phyloP scores from a whole-genome alignment of 805 yeast genomes.

The Hanseniaspora singularis region DNA sequence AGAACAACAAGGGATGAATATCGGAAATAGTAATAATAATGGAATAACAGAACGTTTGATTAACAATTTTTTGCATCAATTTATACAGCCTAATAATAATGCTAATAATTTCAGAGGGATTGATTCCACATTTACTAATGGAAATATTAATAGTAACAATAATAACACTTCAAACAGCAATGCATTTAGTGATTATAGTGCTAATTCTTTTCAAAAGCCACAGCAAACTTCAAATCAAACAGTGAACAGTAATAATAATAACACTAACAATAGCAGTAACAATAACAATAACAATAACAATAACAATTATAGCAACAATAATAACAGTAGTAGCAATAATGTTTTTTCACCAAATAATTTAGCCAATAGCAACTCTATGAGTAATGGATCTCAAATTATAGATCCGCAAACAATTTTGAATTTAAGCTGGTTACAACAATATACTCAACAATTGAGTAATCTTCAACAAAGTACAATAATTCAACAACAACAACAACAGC shows the following conservation, averaged over 20 bases:
- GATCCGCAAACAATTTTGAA: background rate
- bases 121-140: too few relatives aligned
- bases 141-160: too few relatives aligned
- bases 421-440: constrained; percentile 18
- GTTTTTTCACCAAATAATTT: background rate
- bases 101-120: too few relatives aligned
- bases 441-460: constrained; percentile 13
- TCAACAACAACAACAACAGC: constrained; percentile 7
- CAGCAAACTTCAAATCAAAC: too few relatives aligned
- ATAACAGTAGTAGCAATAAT: background rate
- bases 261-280: background rate
- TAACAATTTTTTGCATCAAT: constrained; percentile 3
- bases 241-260: constrained; percentile 13
- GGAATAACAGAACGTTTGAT: constrained; percentile 3
- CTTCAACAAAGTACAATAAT: constrained; percentile 1
- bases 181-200: background rate
- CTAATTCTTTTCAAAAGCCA: too few relatives aligned
- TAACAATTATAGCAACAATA: constrained; percentile 8
- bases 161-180: background rate
- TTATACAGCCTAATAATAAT: background rate
- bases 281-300: constrained; percentile 15
- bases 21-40: background rate
- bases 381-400: background rate
- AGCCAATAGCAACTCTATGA: background rate
- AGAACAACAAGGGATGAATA: constrained; percentile 14